Evolutionary conservation across 306 rosid species (phyloP), one percentile per base, ranked within the genome.

Genomic region (Dryas octopetala): DNA sequence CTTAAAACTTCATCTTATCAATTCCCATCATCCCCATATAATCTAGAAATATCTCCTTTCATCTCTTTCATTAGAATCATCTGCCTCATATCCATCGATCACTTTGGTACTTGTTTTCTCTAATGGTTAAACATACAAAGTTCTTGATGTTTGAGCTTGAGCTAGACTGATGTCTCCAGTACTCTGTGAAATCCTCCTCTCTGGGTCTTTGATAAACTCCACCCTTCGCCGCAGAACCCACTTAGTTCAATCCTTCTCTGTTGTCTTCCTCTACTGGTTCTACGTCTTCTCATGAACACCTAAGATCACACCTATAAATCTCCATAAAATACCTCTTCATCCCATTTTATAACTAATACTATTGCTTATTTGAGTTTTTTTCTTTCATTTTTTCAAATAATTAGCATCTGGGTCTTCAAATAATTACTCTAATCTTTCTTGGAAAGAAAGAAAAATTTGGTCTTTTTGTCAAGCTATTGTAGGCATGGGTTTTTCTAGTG

Each of bases 241-340:
- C 79, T 68, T 94, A 60, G 95, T 91, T 51, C 97, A 90, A 84
- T 91, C 96, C 15, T 91, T 94, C 95, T 94, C 97, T 5, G 95
- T 90, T 76, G 96, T 86, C 74, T 94, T 94, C 88, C 97, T 94
- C 73, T 89, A 94, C 84, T 94, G 98, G 98, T 94, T 94, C 78
- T 94, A 90, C 67, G 88, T 79, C 70, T 87, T 87, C 77, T 91
- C 91, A 79, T 85, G 79, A 90, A 80, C 60, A 48, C n/a, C 85
- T 81, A 32, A 32, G 46, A 1, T 13, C 26, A 2, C n/a, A 17
- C 66, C 47, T 40, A 47, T 58, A 10, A 7, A 6, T 1, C 38
- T 62, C 2, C 17, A 60, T 43, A 45, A 17, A 32, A 58, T 51
- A 50, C 26, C 48, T 68, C 4, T 32, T 15, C 60, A 13, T 7